These are phyloP conservation scores for Sisymbrium irio DNA, from an alignment of 345 rosid genomes.

Conservation along the genomic window DNA sequence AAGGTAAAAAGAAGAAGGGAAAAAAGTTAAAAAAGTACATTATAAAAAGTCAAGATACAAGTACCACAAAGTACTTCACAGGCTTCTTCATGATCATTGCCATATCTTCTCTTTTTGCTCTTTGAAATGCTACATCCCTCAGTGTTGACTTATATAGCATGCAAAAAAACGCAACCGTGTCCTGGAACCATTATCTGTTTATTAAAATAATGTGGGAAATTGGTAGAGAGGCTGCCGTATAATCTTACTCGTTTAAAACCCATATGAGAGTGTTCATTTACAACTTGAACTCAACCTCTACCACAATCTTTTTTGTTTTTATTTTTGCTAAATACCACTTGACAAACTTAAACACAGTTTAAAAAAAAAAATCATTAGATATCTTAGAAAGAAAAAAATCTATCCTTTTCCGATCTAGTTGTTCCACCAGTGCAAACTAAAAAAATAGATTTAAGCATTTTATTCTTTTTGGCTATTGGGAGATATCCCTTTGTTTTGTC, in stretches of 20 bases:
- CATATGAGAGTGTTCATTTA: neutral
- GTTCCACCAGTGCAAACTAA: neutral
- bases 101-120: neutral
- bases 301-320: neutral
- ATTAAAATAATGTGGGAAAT: neutral
- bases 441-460: neutral
- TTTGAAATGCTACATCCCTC: neutral
- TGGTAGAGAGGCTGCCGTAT: neutral
- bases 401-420: neutral
- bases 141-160: neutral
- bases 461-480: neutral
- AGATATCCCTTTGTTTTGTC: neutral
- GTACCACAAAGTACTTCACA: slow-evolving; percentile 46
- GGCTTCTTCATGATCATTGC: slow-evolving; percentile 22
- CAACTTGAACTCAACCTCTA: neutral
- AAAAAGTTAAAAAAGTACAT: neutral
- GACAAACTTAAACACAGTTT: neutral
- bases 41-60: neutral
- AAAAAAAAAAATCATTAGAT: neutral
- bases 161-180: slow-evolving; percentile 1
- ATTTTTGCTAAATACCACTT: neutral
- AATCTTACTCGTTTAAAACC: neutral
- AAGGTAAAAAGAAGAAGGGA: neutral
- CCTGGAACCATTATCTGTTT: neutral
- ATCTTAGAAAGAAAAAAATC: neutral